phyloP scores from a whole-genome alignment of 2,329 filamentous ascomycete genomes.

The Penicillium sp. region DNA sequence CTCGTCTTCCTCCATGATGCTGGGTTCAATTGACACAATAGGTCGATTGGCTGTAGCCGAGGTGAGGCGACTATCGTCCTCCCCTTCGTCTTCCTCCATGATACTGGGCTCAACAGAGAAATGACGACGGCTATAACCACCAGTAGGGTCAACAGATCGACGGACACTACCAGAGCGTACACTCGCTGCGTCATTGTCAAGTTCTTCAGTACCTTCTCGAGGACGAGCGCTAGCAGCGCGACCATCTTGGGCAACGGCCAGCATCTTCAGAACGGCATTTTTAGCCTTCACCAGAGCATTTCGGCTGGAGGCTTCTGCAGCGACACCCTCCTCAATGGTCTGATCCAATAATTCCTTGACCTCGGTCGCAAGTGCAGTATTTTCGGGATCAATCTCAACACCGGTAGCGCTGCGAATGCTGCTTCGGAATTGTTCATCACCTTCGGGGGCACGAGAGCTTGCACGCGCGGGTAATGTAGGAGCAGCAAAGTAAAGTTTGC shows the following conservation, averaged over 20 bases:
- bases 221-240: slow-evolving; percentile 33
- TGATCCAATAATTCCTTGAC: slow-evolving; percentile 60
- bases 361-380: slow-evolving; percentile 53
- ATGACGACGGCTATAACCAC: slow-evolving; percentile 24
- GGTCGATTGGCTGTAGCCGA: slow-evolving; percentile 24
- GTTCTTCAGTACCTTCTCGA: slow-evolving; percentile 34
- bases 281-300: slow-evolving; percentile 49
- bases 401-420: slow-evolving; percentile 47
- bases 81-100: slow-evolving; percentile 38
- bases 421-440: slow-evolving; percentile 62
- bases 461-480: slow-evolving; percentile 51
- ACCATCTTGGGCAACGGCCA: slow-evolving; percentile 51
- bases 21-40: slow-evolving; percentile 35
- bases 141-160: slow-evolving; percentile 32
- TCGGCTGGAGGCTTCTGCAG: slow-evolving; percentile 43
- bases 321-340: slow-evolving; percentile 50
- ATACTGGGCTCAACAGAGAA: slow-evolving; percentile 39
- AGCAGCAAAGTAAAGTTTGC: slow-evolving; percentile 77
- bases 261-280: slow-evolving; percentile 43
- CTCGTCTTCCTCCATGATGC: slow-evolving; percentile 42
- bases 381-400: slow-evolving; percentile 51
- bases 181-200: slow-evolving; percentile 32
- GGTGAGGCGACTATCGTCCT: slow-evolving; percentile 29
- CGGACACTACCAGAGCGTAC: slow-evolving; percentile 33
- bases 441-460: slow-evolving; percentile 48